Evolutionary conservation across 176 grass and related monocot genomes (phyloP), one percentile per base, ranked within the genome.

Genomic region (Juncus inflexus): DNA sequence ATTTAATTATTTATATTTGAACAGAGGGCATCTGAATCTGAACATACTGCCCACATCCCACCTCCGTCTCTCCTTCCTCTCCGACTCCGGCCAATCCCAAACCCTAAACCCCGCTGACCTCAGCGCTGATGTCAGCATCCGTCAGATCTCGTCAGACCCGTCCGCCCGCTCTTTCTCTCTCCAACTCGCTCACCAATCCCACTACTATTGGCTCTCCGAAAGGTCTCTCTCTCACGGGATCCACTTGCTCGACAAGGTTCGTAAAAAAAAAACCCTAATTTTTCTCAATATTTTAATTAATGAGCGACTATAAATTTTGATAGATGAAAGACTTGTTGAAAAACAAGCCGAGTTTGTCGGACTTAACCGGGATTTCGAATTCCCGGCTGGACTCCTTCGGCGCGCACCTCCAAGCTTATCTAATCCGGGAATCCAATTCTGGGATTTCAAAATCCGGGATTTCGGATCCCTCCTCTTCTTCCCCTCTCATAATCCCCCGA

Each of bases 191-290:
- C 43, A 9, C 43, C 66, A 76, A 74, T 72, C 62, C 57, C 82
- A 86, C 53, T 99, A 99, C 70, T 97, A 97, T 80, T 99, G 94
- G 88, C 84, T 88, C 35, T 86, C 94, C 42, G 85, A 99, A 58
- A 99, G 91, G 65, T 99, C 85, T 12, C 83, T 82, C 43, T 59
- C 83, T 71, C 68, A 79, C 42, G 94, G 94, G 71, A 80, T 73
- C 50, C 77, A 89, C 35, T 82, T 92, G 77, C 82, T 99, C 72
- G 40, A 65, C 49, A 89, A 97, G 85, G 92, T 96, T 55, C 67
- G 56, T 74, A 35, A 12, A 78, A 45, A 35, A 12, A 78, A 45
- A 39, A 42, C 49, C 50, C 35, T 42, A 43, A 50, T 51, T 9
- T 40, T 55, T 65, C 16, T 52, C 7, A 35, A 42, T 5, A 12